These are phyloP conservation scores for Sclerotinia glacialis DNA, from an alignment of 2,329 filamentous ascomycete species.

Conservation along the genomic window DNA sequence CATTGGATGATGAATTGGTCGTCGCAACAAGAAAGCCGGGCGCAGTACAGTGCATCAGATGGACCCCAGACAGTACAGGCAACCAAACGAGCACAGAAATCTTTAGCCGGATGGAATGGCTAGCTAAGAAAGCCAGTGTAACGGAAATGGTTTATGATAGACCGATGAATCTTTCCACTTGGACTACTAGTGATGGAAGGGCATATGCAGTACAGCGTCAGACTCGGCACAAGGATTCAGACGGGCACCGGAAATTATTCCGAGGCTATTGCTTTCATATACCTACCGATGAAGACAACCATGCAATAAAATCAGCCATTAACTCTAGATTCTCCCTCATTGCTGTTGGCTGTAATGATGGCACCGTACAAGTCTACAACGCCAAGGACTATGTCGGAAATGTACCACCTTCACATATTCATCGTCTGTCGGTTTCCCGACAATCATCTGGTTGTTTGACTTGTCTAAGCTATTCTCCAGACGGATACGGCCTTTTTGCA, in stretches of 20 bases:
- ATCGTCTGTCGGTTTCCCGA: slow-evolving; percentile 66
- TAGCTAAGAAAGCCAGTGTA: slow-evolving; percentile 73
- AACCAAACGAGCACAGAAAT: slow-evolving; percentile 89
- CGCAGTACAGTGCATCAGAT: slow-evolving; percentile 94
- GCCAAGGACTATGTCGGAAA: slow-evolving; percentile 92
- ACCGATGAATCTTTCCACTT: slow-evolving; percentile 92
- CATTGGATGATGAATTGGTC: slow-evolving; percentile 87
- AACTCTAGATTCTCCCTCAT: slow-evolving; percentile 95
- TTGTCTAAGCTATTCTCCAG: slow-evolving; percentile 81
- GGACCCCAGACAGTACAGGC: slow-evolving; percentile 79
- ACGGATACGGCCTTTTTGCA: slow-evolving; percentile 93
- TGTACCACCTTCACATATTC: slow-evolving; percentile 79
- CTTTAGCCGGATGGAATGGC: slow-evolving; percentile 80
- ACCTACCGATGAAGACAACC: slow-evolving; percentile 57
- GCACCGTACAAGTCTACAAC: slow-evolving; percentile 82
- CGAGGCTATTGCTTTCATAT: slow-evolving; percentile 87
- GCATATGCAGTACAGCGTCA: slow-evolving; percentile 86
- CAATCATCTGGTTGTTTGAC: slow-evolving; percentile 68
- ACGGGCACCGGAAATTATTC: slow-evolving; percentile 64
- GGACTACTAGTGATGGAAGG: slow-evolving; percentile 84
- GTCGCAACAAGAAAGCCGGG: slow-evolving; percentile 89
- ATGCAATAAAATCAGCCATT: slow-evolving; percentile 73
- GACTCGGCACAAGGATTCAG: slow-evolving; percentile 45
- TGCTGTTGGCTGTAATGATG: slow-evolving; percentile 77
- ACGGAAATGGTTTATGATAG: slow-evolving; percentile 88